phyloP scores from a whole-genome alignment of 192 early-diverging fungal genomes.

The Borealophlyctis nickersoniae region DNA sequence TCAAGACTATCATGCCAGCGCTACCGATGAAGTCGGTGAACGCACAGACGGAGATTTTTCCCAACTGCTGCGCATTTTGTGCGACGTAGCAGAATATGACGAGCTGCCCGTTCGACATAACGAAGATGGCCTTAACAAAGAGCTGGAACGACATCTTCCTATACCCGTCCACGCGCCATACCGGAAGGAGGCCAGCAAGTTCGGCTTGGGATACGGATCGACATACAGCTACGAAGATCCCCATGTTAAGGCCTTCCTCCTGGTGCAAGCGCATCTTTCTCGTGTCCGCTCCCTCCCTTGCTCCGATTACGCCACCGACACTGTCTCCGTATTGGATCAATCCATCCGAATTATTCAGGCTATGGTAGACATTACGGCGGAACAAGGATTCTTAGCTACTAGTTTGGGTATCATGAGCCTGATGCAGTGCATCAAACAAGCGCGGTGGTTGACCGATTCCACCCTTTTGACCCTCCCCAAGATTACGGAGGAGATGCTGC shows the following conservation, averaged over 20 bases:
- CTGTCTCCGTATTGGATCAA: slow-evolving; percentile 85
- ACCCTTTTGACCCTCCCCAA: slow-evolving; percentile 65
- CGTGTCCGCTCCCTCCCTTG: slow-evolving; percentile 70
- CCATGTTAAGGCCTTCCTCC: slow-evolving; percentile 84
- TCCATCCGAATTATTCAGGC: slow-evolving; percentile 88
- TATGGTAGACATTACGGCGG: slow-evolving; percentile 84
- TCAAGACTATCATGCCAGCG: slow-evolving; percentile 35
- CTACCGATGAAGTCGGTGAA: slow-evolving; percentile 16
- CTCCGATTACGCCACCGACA: slow-evolving; percentile 90
- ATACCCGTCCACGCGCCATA: slow-evolving; percentile 48
- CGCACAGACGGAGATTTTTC: slow-evolving; percentile 53
- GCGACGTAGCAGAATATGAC: slow-evolving; percentile 81
- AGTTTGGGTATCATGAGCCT: slow-evolving; percentile 74
- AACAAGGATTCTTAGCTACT: slow-evolving; percentile 60
- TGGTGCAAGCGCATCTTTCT: slow-evolving; percentile 87
- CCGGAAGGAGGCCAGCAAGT: slow-evolving; percentile 3
- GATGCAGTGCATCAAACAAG: slow-evolving; percentile 93
- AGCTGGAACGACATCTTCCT: slow-evolving; percentile 72
- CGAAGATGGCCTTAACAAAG: slow-evolving; percentile 86
- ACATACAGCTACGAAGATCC: slow-evolving; percentile 68
- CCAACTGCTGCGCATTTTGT: slow-evolving; percentile 71
- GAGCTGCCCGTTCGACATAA: slow-evolving; percentile 94
- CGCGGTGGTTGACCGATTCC: slow-evolving; percentile 75
- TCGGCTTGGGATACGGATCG: slow-evolving; percentile 7
- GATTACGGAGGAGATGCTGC: slow-evolving; percentile 29